Conservation (phyloP, 2,329 filamentous ascomycete species). For the Sclerotinia subarctica region DNA sequence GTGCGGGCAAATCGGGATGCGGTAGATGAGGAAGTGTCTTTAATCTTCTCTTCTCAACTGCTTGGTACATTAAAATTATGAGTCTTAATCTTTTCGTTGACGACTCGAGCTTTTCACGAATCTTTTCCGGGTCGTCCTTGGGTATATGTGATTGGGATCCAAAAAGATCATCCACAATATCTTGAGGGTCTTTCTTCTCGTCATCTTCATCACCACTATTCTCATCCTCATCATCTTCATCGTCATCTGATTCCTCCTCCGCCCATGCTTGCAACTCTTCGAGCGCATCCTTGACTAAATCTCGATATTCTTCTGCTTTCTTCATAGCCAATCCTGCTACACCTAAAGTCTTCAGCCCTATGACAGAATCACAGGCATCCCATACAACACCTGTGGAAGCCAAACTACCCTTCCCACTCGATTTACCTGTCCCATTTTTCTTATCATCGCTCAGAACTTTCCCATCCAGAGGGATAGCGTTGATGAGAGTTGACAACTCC, state of each 20-base stretch:
- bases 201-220: constrained; percentile 50
- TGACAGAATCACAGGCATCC: constrained; percentile 75
- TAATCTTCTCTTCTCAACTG: constrained; percentile 66
- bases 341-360: constrained; percentile 61
- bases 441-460: constrained; percentile 48
- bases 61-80: constrained; percentile 65
- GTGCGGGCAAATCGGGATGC: constrained; percentile 39
- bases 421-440: constrained; percentile 44
- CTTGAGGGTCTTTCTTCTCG: constrained; percentile 46
- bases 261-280: constrained; percentile 87
- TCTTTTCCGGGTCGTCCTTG: constrained; percentile 57
- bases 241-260: constrained; percentile 64
- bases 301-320: constrained; percentile 71
- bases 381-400: constrained; percentile 75
- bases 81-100: constrained; percentile 65
- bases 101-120: constrained; percentile 63
- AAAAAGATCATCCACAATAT: constrained; percentile 67
- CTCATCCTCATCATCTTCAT: constrained; percentile 54
- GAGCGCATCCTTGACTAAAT: constrained; percentile 76
- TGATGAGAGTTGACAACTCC: constrained; percentile 60
- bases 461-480: constrained; percentile 58
- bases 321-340: constrained; percentile 66
- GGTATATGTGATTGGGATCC: constrained; percentile 59
- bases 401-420: constrained; percentile 50
- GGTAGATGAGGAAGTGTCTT: constrained; percentile 53